phyloP scores from a whole-genome alignment of 164 flowering plant genomes.

The Liriodendron chinense region DNA sequence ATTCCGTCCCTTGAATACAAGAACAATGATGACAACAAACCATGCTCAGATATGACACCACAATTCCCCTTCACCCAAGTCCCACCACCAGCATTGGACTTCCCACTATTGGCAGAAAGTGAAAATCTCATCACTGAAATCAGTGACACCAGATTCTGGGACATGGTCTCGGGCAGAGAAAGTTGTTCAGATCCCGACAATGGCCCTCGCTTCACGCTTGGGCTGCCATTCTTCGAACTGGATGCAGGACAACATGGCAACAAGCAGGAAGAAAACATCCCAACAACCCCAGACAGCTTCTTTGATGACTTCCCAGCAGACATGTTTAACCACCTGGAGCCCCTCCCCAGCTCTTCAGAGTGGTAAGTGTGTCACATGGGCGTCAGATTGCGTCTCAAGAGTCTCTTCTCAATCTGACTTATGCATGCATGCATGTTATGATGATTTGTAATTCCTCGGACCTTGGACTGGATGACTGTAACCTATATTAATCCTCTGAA shows the following conservation, averaged over 20 bases:
- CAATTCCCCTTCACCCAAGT: slow-evolving; percentile 17
- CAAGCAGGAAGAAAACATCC: slow-evolving; percentile 14
- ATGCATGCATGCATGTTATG: neutral
- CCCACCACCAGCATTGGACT: slow-evolving; percentile 25
- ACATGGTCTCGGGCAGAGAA: slow-evolving; percentile 25
- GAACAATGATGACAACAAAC: slow-evolving; percentile 14
- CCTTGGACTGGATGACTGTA: neutral
- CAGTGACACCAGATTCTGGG: slow-evolving; percentile 36
- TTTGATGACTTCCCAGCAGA: slow-evolving; percentile 73
- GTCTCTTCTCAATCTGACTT: neutral
- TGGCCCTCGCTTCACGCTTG: slow-evolving; percentile 14
- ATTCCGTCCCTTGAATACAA: slow-evolving; percentile 10
- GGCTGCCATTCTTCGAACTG: slow-evolving; percentile 14
- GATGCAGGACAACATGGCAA: neutral
- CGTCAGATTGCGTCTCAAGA: too few relatives aligned
- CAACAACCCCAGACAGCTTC: slow-evolving; percentile 45
- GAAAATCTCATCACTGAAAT: slow-evolving; percentile 35
- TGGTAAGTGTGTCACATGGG: neutral
- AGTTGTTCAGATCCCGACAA: slow-evolving; percentile 5
- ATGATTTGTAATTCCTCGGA: neutral
- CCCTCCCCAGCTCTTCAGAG: slow-evolving; percentile 29
- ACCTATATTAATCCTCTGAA: neutral
- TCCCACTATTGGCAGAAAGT: slow-evolving; percentile 29
- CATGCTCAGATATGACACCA: slow-evolving; percentile 5
- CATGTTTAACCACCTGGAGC: slow-evolving; percentile 34